Evolutionary conservation across 169 alveolate genomes (phyloP), one percentile per base, ranked within the genome.

Genomic region (Cryptosporidium tyzzeri): DNA sequence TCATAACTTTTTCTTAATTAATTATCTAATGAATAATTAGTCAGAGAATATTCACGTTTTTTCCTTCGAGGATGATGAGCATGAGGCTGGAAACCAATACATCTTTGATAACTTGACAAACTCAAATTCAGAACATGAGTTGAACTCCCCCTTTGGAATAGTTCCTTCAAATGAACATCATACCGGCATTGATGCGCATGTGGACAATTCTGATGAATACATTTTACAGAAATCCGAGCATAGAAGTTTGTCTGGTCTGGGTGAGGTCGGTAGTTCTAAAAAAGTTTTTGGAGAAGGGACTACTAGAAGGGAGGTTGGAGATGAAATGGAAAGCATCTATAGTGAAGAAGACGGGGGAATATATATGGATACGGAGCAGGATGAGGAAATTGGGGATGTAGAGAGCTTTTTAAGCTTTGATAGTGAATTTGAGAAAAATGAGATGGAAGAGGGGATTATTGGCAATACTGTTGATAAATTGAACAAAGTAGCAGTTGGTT

Each of bases 81-180:
- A 65, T 21, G 26, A 65, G 33, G 50, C 16, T 26, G 67, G 67
- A 26, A 65, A 10, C 26, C 44, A 23, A 14, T 65, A 65, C n/a
- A 53, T 33, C 3, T 65, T 65, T 65, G 71, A 65, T 51, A 37
- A 65, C 71, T 29, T 65, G 45, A 33, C 44, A 10, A 14, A 21
- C 12, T 35, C 26, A n/a, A n/a, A 35, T 37, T 39, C 71, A 10
- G 86, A 73, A 14, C n/a, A 18, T 5, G 86, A 29, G 39, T 16
- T 35, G 37, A 58, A 35, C 45, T 59, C 70, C 51, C 86, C 86
- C 10, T 73, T 73, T 23, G 86, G 86, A 41, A 55, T 73, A 16
- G 58, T 59, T 51, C 86, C 86, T 9, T 73, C 86, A n/a, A 26
- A n/a, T 31, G 86, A 73, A 16, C 23, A 26, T 26, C 9, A 26